Evolutionary conservation across 768 basidiomycete genomes (phyloP), one percentile per base, ranked within the genome.

Genomic region (Auricularia heimuer): DNA sequence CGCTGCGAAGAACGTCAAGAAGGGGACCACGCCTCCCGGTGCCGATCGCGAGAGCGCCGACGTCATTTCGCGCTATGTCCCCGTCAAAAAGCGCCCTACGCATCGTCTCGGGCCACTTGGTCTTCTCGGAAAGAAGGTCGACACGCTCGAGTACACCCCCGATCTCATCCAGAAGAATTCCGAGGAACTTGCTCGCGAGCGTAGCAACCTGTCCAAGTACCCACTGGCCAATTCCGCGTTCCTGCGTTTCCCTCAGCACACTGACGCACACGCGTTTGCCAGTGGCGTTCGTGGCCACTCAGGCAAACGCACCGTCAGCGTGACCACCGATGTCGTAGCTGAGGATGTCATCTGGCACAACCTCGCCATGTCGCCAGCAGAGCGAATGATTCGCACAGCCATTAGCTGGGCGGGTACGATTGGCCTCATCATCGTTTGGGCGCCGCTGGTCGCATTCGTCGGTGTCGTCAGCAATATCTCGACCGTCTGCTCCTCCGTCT

Each of bases 281-380:
- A 86, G 94, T 74, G 78, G 80, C 3, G 76, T 95, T 47, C 77
- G 84, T 3, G 90, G 94, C 74, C 87, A 94, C 71, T 60, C 56
- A 4, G 34, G 24, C 56, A 92, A 92, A 69, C 78, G 83, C 16
- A 97, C 98, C 93, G 80, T 81, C 11, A 77, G 79, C 33, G 84
- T 85, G 61, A 89, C 86, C 70, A 81, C 88, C 42, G 95, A 97
- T 73, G 86, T 96, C 62, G 82, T 88, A 0, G 94, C 95, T 0
- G 80, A 82, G 37, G 94, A 97, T 75, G 88, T 99, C 56, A 88
- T 98, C 67, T 98, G 96, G 95, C 76, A 81, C 3, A 98, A 97
- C 73, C 79, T 99, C 8, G 82, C 84, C 37, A 73, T 98, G 78
- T 95, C 94, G 71, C 89, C 93, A 0, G 98, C 96, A 69, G 92